Conservation (phyloP, 805 yeast species). For the Wickerhamomyces mucosus region DNA sequence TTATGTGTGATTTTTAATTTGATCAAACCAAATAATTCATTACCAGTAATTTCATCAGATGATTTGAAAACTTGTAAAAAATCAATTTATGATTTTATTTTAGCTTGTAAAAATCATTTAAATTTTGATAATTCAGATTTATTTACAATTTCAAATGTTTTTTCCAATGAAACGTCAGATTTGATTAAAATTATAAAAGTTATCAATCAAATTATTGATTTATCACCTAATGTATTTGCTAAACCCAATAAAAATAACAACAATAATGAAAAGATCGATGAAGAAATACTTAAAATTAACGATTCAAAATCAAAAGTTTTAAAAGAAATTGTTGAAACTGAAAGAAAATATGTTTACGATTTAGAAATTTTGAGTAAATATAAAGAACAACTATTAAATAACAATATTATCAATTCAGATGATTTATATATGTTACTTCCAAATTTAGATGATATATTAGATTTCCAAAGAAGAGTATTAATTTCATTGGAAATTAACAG, state of each 20-base stretch:
- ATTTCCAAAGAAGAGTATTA: slow-evolving; percentile 83
- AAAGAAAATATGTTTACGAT: slow-evolving; percentile 88
- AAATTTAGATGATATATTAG: slow-evolving; percentile 71
- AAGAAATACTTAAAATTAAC: slow-evolving; percentile 22
- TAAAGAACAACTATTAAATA: slow-evolving; percentile 53
- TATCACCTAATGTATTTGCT: slow-evolving; percentile 36
- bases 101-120: slow-evolving; percentile 73
- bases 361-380: slow-evolving; percentile 65
- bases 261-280: slow-evolving; percentile 1
- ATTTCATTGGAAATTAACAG: slow-evolving; percentile 87
- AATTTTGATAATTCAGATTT: slow-evolving; percentile 70
- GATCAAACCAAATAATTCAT: slow-evolving; percentile 47
- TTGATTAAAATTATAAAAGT: slow-evolving; percentile 67
- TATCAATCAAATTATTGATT: slow-evolving; percentile 52
- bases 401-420: slow-evolving; percentile 67
- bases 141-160: slow-evolving; percentile 86
- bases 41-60: slow-evolving; percentile 61
- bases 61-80: slow-evolving; percentile 81
- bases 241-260: slow-evolving; percentile 22
- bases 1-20: slow-evolving; percentile 77
- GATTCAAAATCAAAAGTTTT: slow-evolving; percentile 71
- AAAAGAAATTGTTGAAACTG: slow-evolving; percentile 79
- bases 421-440: slow-evolving; percentile 79
- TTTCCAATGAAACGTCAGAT: slow-evolving; percentile 72
- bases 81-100: slow-evolving; percentile 80